Evolutionary conservation across 2,329 filamentous ascomycete species (phyloP).

Genomic region (Cytospora piceicola): DNA sequence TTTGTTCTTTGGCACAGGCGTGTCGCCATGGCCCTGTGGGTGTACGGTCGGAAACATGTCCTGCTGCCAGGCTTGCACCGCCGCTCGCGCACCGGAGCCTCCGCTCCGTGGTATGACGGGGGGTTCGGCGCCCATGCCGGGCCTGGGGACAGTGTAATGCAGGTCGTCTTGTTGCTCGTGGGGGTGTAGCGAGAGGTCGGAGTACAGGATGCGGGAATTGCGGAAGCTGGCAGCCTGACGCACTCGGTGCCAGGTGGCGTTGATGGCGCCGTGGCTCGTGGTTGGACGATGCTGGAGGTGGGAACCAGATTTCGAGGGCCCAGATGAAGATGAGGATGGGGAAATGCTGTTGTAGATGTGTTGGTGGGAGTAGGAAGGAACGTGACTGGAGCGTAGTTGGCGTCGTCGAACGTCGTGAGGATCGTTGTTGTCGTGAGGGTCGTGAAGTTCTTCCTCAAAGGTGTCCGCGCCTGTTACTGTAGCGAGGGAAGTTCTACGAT

Average conservation of each 20-base stretch:
- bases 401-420: slow-evolving; percentile 28
- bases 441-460: slow-evolving; percentile 23
- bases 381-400: slow-evolving; percentile 25
- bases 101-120: slow-evolving; percentile 64
- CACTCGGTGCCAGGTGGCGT: slow-evolving; percentile 28
- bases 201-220: slow-evolving; percentile 51
- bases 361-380: slow-evolving; percentile 27
- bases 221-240: slow-evolving; percentile 37
- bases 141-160: slow-evolving; percentile 44
- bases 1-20: slow-evolving; percentile 41
- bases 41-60: slow-evolving; percentile 43
- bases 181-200: slow-evolving; percentile 39
- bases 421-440: slow-evolving; percentile 33
- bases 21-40: slow-evolving; percentile 12
- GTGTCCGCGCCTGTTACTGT: slow-evolving; percentile 15
- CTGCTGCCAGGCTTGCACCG: slow-evolving; percentile 62
- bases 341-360: slow-evolving; percentile 31
- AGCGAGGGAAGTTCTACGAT: slow-evolving; percentile 50
- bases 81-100: slow-evolving; percentile 64
- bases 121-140: slow-evolving; percentile 56
- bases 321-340: slow-evolving; percentile 11
- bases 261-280: slow-evolving; percentile 52
- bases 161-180: slow-evolving; percentile 27
- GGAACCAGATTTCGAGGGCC: slow-evolving; percentile 6
- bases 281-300: slow-evolving; percentile 29